Conservation (phyloP, 1,284 basidiomycete genomes). For the Malassezia cuniculi region DNA sequence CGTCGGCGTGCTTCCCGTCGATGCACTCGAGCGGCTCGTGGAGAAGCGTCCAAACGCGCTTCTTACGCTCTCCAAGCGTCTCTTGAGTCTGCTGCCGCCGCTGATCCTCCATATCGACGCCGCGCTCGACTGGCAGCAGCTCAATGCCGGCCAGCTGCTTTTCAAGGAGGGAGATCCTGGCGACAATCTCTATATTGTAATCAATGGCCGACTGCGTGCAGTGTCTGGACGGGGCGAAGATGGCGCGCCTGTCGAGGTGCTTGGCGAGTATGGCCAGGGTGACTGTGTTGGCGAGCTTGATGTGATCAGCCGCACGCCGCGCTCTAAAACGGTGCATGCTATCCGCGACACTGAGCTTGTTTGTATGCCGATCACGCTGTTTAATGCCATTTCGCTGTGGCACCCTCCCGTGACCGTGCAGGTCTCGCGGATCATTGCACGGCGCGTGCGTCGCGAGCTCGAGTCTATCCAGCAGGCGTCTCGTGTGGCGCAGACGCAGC, state of each 20-base stretch:
- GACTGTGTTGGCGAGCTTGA: slow-evolving; percentile 67
- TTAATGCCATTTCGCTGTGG: slow-evolving; percentile 69
- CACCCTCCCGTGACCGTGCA: slow-evolving; percentile 92
- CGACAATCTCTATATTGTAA: slow-evolving; percentile 91
- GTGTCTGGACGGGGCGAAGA: slow-evolving; percentile 51
- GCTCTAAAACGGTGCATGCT: slow-evolving; percentile 83
- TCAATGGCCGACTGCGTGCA: slow-evolving; percentile 86
- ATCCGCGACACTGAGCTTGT: slow-evolving; percentile 98
- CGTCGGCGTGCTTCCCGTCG: slow-evolving; percentile 81
- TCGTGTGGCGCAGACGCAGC: slow-evolving; percentile 15
- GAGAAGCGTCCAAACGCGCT: slow-evolving; percentile 90
- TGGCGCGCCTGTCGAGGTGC: slow-evolving; percentile 57
- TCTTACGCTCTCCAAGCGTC: slow-evolving; percentile 84
- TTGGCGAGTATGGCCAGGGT: slow-evolving; percentile 86
- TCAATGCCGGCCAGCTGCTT: slow-evolving; percentile 74
- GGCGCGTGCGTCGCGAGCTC: slow-evolving; percentile 71
- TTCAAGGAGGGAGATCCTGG: slow-evolving; percentile 80
- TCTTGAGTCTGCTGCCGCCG: slow-evolving; percentile 85
- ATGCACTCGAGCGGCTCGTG: slow-evolving; percentile 73
- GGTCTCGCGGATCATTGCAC: slow-evolving; percentile 85
- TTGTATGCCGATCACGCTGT: slow-evolving; percentile 88
- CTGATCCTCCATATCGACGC: slow-evolving; percentile 93
- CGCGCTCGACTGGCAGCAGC: slow-evolving; percentile 95
- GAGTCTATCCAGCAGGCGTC: slow-evolving; percentile 18
- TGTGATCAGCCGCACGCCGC: slow-evolving; percentile 80